These are phyloP conservation scores for Margaritispora aquatica DNA, from an alignment of 495 filamentous ascomycete species.

Conservation along the genomic window DNA sequence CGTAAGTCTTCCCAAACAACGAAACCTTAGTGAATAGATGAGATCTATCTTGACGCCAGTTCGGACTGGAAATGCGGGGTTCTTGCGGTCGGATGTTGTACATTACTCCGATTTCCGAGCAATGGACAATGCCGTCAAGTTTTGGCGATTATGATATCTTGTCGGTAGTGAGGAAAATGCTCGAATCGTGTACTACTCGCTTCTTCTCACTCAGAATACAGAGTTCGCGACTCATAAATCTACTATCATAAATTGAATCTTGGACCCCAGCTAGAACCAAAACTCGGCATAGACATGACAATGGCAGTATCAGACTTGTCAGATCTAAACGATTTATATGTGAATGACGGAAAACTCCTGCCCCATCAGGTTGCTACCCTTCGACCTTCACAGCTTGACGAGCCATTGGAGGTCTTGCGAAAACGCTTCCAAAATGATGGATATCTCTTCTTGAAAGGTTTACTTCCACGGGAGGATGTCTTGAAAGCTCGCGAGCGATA, in stretches of 20 bases:
- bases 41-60: not conserved
- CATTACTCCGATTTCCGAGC: too few relatives aligned
- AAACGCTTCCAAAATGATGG: constrained; percentile 48
- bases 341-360: constrained; percentile 48
- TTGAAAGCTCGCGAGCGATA: constrained; percentile 47
- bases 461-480: constrained; percentile 52
- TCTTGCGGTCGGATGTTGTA: too few relatives aligned
- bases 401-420: constrained; percentile 40
- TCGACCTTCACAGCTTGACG: constrained; percentile 23
- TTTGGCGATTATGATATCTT: too few relatives aligned
- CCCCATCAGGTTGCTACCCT: constrained; percentile 40
- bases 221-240: too few relatives aligned
- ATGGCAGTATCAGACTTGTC: not conserved
- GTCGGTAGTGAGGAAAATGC: too few relatives aligned
- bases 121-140: too few relatives aligned
- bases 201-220: too few relatives aligned
- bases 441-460: constrained; percentile 54
- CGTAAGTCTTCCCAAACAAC: too few relatives aligned
- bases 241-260: too few relatives aligned
- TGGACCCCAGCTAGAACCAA: too few relatives aligned
- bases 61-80: too few relatives aligned
- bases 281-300: not conserved
- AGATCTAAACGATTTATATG: constrained; percentile 13
- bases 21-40: not conserved
- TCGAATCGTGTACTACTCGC: too few relatives aligned